Conservation (phyloP, 2,329 filamentous ascomycete species). For the Nigrospora sphaerica region DNA sequence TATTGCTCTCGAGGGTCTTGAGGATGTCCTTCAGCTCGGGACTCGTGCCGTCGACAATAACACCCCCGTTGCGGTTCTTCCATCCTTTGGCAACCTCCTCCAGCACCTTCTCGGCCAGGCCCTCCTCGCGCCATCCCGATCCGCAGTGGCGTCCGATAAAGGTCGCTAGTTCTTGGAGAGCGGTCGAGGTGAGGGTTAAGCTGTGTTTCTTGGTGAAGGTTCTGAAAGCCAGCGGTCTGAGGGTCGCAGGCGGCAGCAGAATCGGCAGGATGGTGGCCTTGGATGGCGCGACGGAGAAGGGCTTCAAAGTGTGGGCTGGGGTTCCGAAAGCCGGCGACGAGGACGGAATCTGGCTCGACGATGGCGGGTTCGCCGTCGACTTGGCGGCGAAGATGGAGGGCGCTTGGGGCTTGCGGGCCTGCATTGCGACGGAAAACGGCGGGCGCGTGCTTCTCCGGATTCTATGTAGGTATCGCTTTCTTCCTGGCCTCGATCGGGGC, state of each 20-base stretch:
- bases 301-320: conserved; percentile 69
- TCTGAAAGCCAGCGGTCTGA: conserved; percentile 86
- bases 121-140: conserved; percentile 93
- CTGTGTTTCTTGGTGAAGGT: conserved; percentile 98
- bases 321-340: conserved; percentile 89
- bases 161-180: conserved; percentile 73
- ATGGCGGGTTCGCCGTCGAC: conserved; percentile 22
- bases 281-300: conserved; percentile 44
- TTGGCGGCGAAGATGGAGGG: conserved; percentile 31
- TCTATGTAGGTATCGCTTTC: too few relatives aligned
- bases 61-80: conserved; percentile 83
- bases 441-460: not conserved
- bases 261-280: conserved; percentile 74
- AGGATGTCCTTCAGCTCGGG: conserved; percentile 75
- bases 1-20: conserved; percentile 76
- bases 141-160: conserved; percentile 95
- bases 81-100: conserved; percentile 87
- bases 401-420: conserved; percentile 13
- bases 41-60: conserved; percentile 81
- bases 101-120: conserved; percentile 82
- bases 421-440: not conserved
- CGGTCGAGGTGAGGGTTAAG: conserved; percentile 81
- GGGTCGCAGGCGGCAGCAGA: conserved; percentile 75
- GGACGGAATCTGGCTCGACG: conserved; percentile 64
- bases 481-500: too few relatives aligned